Conservation (phyloP, 495 filamentous ascomycete genomes). For the Daldinia bambusicola region DNA sequence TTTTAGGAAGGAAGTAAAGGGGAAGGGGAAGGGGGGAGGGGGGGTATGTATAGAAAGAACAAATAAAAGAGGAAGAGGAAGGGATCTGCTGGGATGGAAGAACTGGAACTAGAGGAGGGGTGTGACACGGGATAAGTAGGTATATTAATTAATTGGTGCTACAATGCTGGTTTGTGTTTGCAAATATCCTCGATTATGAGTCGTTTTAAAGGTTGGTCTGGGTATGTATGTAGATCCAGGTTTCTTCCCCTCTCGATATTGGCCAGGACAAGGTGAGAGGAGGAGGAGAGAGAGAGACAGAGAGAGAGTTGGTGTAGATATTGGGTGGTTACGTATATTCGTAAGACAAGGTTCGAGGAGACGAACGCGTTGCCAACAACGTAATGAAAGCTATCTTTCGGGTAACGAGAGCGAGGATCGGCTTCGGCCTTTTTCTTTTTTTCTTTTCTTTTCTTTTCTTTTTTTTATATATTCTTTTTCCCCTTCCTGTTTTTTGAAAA, state of each 20-base stretch:
- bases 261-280: not conserved
- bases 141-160: not conserved
- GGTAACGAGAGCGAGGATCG: not conserved
- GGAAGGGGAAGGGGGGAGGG: not conserved
- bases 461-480: not conserved
- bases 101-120: not conserved
- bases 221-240: not conserved
- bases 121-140: not conserved
- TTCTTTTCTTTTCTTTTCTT: not conserved
- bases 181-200: no score
- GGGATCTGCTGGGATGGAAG: not conserved
- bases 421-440: not conserved
- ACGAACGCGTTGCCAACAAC: not conserved
- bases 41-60: not conserved
- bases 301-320: not conserved
- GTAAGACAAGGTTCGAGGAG: conserved; percentile 2
- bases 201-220: not conserved
- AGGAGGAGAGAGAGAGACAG: not conserved
- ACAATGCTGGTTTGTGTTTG: not conserved
- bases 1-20: not conserved
- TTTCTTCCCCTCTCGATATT: not conserved
- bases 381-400: not conserved
- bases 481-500: not conserved
- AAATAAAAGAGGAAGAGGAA: not conserved
- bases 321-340: not conserved